Evolutionary conservation across 2,329 filamentous ascomycete genomes (phyloP), one percentile per base, ranked within the genome.

Genomic region (Blumeriella jaapii): DNA sequence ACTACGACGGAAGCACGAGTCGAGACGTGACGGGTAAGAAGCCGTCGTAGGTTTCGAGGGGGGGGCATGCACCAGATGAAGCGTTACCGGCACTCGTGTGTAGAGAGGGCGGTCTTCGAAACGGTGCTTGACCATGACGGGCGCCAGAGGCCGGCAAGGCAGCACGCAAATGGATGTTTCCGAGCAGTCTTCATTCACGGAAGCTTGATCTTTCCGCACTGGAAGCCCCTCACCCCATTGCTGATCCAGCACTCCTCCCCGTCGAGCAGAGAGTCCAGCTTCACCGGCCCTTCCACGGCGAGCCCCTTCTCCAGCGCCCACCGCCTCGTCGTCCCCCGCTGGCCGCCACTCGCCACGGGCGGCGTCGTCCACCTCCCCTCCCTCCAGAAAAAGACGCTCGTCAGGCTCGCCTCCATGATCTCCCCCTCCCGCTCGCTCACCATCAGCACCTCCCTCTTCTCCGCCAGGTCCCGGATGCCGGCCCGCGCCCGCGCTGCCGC

Each of bases 201-300:
- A 11, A 38, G 31, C 28, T 49, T 47, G 4, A 56, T 28, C 33
- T 43, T 61, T 0, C 69, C 71, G 38, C 56, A 62, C 9, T 77
- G 64, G 47, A 93, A 94, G 0, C 89, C 89, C 45, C 81, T 71
- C 1, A 89, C 80, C 0, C 82, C 86, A 57, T 89, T 95, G 57
- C 86, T 94, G 34, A 95, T 61, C 82, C 85, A 93, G 42, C 87
- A 81, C 34, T 78, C 68, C 56, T 95, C 87, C 1, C 78, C 82
- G 44, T 83, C 66, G 3, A 65, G 54, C 9, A 94, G 56, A 5
- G 75, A 75, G 9, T 67, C 60, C 2, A 63, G 63, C n/a, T 56
- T 57, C 11, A 94, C 63, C 3, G 62, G 57, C 43, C 75, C 69
- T 52, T 93, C 82, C 18, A 68, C 63, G 34, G 72, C 86, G 28